phyloP scores from a whole-genome alignment of 306 rosid species.

The Aeschynomene evenia region DNA sequence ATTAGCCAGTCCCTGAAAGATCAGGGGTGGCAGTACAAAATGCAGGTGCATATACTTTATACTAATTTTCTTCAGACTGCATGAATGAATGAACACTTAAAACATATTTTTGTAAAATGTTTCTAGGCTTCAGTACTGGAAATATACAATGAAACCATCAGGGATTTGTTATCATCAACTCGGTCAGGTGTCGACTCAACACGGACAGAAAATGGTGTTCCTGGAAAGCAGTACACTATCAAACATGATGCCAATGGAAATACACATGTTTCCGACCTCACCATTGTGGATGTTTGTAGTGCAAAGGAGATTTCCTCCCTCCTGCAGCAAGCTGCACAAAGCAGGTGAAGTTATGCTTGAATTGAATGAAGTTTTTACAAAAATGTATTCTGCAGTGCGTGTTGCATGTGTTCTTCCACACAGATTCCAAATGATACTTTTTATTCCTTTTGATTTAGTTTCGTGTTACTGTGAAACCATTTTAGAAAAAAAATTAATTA shows the following conservation, averaged over 20 bases:
- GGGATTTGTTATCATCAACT: constrained; percentile 73
- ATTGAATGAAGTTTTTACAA: constrained; percentile 6
- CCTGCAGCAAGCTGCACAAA: constrained; percentile 77
- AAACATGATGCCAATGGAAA: constrained; percentile 88
- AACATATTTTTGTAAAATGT: constrained; percentile 3
- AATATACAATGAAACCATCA: constrained; percentile 84
- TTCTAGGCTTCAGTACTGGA: constrained; percentile 84
- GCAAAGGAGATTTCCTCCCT: constrained; percentile 84
- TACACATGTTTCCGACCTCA: constrained; percentile 79
- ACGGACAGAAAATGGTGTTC: constrained; percentile 59
- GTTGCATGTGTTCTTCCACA: background rate
- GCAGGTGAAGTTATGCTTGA: constrained; percentile 56
- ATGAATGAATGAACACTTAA: background rate
- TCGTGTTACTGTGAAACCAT: background rate
- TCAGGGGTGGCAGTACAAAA: constrained; percentile 88
- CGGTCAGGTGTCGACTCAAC: constrained; percentile 49
- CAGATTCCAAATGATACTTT: constrained; percentile 6
- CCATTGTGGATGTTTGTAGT: constrained; percentile 76
- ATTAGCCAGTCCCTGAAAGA: constrained; percentile 71
- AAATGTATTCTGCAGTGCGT: background rate
- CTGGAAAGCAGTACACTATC: constrained; percentile 79
- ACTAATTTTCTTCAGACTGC: background rate
- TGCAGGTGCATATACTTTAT: constrained; percentile 62
- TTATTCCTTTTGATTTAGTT: background rate
- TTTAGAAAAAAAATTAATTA: constrained; percentile 1